phyloP scores from a whole-genome alignment of 495 filamentous ascomycete genomes.

The Aspergillus olivimuriae region DNA sequence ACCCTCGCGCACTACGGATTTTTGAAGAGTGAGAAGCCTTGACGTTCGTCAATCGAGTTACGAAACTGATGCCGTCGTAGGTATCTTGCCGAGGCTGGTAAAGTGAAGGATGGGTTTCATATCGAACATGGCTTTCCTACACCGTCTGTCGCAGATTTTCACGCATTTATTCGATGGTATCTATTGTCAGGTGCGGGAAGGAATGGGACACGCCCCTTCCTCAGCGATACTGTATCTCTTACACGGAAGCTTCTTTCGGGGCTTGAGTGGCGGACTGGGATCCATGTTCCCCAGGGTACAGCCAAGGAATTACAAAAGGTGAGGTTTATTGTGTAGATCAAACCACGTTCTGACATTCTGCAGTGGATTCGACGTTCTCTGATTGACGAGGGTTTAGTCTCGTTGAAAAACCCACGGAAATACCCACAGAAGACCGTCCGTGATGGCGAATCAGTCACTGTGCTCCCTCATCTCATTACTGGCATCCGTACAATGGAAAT shows the following conservation, averaged over 20 bases:
- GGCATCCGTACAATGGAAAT: not conserved
- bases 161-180: not conserved
- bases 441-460: not conserved
- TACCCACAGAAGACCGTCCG: not conserved
- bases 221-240: not conserved
- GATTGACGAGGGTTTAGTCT: not conserved
- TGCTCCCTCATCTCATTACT: not conserved
- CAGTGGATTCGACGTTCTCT: not conserved
- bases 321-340: not conserved
- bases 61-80: not conserved
- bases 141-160: not conserved
- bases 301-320: not conserved
- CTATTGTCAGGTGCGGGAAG: not conserved
- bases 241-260: not conserved
- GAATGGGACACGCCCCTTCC: not conserved
- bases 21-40: not conserved
- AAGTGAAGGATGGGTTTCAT: not conserved
- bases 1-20: not conserved
- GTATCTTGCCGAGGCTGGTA: not conserved
- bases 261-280: not conserved
- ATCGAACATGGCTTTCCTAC: slow-evolving; percentile 1
- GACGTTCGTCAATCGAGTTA: not conserved
- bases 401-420: no score
- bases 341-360: not conserved
- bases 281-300: not conserved